Conservation (phyloP, 768 basidiomycete genomes). For the Lactarius sanguifluus region DNA sequence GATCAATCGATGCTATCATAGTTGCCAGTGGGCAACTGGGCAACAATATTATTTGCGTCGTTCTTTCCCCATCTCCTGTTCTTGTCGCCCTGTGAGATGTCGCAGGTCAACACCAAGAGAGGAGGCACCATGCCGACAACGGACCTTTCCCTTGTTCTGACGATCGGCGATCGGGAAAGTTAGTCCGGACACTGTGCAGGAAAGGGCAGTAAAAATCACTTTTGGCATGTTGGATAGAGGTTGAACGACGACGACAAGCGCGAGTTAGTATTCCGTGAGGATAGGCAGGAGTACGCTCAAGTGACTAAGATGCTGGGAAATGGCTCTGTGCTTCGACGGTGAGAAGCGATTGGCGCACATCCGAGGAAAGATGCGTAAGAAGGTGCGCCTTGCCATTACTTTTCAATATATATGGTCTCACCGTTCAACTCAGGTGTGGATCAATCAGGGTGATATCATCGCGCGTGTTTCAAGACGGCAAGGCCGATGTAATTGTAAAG, state of each 20-base stretch:
- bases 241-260: constrained; percentile 98
- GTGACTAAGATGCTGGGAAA: constrained; percentile 99
- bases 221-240: constrained; percentile 25
- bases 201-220: constrained; percentile 8
- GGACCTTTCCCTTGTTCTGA: constrained; percentile 79
- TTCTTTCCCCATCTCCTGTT: constrained; percentile 46
- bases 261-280: constrained; percentile 97
- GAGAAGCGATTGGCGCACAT: constrained; percentile 98
- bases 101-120: constrained; percentile 14
- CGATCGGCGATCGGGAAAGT: not conserved
- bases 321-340: constrained; percentile 94
- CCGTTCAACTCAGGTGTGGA: constrained; percentile 77
- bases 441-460: constrained; percentile 97
- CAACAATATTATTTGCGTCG: too few relatives aligned
- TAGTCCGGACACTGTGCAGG: not conserved
- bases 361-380: constrained; percentile 98
- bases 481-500: constrained; percentile 99
- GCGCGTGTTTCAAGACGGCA: constrained; percentile 98
- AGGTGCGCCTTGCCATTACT: constrained; percentile 53
- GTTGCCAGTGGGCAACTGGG: too few relatives aligned
- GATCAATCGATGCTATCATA: too few relatives aligned
- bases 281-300: constrained; percentile 98
- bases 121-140: not conserved
- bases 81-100: constrained; percentile 81
- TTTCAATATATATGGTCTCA: not conserved